Evolutionary conservation across 2,329 filamentous ascomycete species (phyloP), one percentile per base, ranked within the genome.

Genomic region (Cladosporium sp.): DNA sequence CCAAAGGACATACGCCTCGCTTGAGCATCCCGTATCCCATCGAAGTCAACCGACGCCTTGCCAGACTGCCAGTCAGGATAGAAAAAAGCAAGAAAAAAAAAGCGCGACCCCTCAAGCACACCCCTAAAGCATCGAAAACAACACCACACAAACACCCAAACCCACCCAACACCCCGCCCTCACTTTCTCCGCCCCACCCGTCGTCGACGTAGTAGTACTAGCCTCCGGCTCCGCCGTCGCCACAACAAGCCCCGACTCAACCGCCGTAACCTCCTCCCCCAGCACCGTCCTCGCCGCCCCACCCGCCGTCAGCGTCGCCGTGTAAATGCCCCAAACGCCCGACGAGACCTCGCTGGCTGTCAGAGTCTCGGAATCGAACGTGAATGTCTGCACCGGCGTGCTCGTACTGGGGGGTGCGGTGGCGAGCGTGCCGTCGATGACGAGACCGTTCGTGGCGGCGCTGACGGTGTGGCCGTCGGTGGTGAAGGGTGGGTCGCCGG

Each of bases 91-190:
- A n/a, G n/a, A n/a, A n/a, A n/a, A n/a, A n/a, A n/a, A n/a, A n/a
- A n/a, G n/a, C n/a, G n/a, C n/a, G n/a, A n/a, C n/a, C n/a, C n/a
- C n/a, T n/a, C n/a, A n/a, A n/a, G n/a, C n/a, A 27, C 22, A 4
- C 4, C 22, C 22, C 22, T 27, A 45, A 45, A 45, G 43, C 43
- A 37, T 3, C 17, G 30, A 45, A 5, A 45, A 45, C 19, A 45
- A 2, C 8, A 37, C 3, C 19, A 29, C 43, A 18, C 29, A 36
- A 29, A 15, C 30, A 11, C 36, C 43, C n/a, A 45, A 20, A 12
- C 30, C n/a, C 2, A 7, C 43, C 43, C 18, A 45, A 9, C 29
- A 36, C 13, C 5, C 43, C n/a, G n/a, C 15, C 29, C 12, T 22
- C 29, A 45, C 2, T 19, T 15, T 36, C 43, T 1, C 13, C 7